A percentile compares a stretch with the other conserved stretches of the same genome.
Evolutionary conservation across 106 monocot species (phyloP).

Genomic region (Chionographis japonica): DNA sequence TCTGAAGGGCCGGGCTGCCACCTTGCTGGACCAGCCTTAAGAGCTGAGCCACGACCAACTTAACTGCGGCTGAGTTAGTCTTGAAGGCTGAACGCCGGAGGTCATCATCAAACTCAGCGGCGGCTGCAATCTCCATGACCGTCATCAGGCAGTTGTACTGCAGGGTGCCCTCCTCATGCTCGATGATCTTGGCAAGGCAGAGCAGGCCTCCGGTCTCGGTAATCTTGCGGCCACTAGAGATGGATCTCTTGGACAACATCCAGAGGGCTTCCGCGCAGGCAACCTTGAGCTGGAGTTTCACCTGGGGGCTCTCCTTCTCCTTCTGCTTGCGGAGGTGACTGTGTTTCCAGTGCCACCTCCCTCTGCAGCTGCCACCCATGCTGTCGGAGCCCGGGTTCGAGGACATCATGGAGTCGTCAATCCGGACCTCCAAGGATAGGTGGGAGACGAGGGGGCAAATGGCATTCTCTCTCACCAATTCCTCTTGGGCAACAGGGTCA

Average conservation of each 20-base stretch:
- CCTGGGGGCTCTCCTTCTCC: slow-evolving; percentile 53
- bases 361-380: not conserved
- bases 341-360: not conserved
- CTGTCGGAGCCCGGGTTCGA: not conserved
- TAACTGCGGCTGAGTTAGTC: slow-evolving; percentile 51
- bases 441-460: slow-evolving; percentile 49
- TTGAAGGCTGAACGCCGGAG: slow-evolving; percentile 65
- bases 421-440: slow-evolving; percentile 33
- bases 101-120: slow-evolving; percentile 46
- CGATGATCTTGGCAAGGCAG: slow-evolving; percentile 48
- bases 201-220: slow-evolving; percentile 65
- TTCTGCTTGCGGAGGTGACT: slow-evolving; percentile 27
- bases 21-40: slow-evolving; percentile 30
- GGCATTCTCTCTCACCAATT: slow-evolving; percentile 54
- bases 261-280: slow-evolving; percentile 48
- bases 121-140: slow-evolving; percentile 43
- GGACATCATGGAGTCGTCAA: slow-evolving; percentile 29
- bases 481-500: slow-evolving; percentile 28
- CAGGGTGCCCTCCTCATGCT: slow-evolving; percentile 46
- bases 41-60: slow-evolving; percentile 54
- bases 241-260: slow-evolving; percentile 34
- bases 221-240: slow-evolving; percentile 53
- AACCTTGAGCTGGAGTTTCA: slow-evolving; percentile 39
- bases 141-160: slow-evolving; percentile 58
- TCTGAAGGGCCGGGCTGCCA: slow-evolving; percentile 21